These are phyloP conservation scores for Metschnikowia picachoensis DNA, from an alignment of 805 yeast species.

Conservation along the genomic window DNA sequence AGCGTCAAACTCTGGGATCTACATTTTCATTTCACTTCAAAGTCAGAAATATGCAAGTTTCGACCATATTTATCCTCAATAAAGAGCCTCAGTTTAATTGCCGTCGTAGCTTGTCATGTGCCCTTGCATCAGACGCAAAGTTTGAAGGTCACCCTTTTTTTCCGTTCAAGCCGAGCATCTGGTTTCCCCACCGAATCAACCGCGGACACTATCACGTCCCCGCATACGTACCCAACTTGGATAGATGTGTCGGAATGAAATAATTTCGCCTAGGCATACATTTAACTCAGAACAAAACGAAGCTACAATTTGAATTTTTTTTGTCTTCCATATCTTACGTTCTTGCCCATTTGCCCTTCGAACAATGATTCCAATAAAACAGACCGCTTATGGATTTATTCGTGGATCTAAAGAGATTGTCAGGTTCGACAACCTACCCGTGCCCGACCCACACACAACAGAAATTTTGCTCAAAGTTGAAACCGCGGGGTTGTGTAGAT, in stretches of 20 bases:
- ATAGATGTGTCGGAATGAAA: too few relatives aligned
- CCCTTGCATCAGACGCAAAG: too few relatives aligned
- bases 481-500: slow-evolving; percentile 42
- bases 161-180: too few relatives aligned
- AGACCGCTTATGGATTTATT: slow-evolving; percentile 31
- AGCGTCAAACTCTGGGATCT: slow-evolving; percentile 6
- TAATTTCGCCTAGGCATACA: too few relatives aligned
- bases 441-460: slow-evolving; percentile 25
- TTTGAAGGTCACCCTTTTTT: too few relatives aligned
- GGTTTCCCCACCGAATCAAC: too few relatives aligned
- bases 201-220: too few relatives aligned
- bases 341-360: not conserved
- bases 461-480: slow-evolving; percentile 38
- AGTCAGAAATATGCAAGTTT: not conserved
- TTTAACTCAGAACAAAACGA: too few relatives aligned
- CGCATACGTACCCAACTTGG: too few relatives aligned
- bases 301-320: not conserved
- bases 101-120: too few relatives aligned
- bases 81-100: slow-evolving; percentile 3
- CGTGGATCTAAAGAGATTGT: slow-evolving; percentile 24
- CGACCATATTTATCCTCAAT: slow-evolving; percentile 5
- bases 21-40: slow-evolving; percentile 8
- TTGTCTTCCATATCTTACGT: not conserved
- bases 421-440: slow-evolving; percentile 28
- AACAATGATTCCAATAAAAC: slow-evolving; percentile 26